These are phyloP conservation scores for Penicillium sp. DNA, from an alignment of 2,329 filamentous ascomycete genomes.

Conservation along the genomic window DNA sequence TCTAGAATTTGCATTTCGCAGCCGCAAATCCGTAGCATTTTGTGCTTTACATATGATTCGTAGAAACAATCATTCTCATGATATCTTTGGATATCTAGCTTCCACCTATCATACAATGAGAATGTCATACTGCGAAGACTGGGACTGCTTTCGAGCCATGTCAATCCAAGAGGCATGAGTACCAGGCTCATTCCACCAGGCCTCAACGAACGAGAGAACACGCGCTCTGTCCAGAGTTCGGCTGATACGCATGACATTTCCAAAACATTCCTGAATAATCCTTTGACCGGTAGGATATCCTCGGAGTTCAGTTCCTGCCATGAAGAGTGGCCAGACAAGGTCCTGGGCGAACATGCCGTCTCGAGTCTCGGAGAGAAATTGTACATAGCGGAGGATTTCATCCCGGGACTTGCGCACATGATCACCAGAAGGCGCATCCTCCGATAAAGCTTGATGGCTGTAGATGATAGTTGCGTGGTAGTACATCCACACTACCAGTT, in stretches of 20 bases:
- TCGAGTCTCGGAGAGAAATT: constrained; percentile 8
- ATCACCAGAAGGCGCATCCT: not conserved
- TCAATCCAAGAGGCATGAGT: constrained; percentile 14
- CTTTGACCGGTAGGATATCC: constrained; percentile 1
- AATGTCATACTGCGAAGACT: constrained; percentile 4
- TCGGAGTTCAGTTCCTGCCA: constrained; percentile 25
- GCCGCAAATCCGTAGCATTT: too few species aligned
- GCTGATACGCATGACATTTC: constrained; percentile 12
- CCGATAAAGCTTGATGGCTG: constrained; percentile 16
- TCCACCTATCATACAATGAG: constrained; percentile 9
- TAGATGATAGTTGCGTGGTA: constrained; percentile 22
- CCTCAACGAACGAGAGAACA: constrained; percentile 8
- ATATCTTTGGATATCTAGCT: too few species aligned
- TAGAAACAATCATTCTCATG: too few species aligned
- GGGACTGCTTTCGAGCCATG: constrained; percentile 9
- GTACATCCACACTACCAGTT: constrained; percentile 17
- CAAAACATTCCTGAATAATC: constrained; percentile 1
- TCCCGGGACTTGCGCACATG: constrained; percentile 3
- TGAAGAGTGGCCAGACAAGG: constrained; percentile 30
- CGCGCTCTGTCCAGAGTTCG: constrained; percentile 9
- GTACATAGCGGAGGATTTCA: constrained; percentile 11
- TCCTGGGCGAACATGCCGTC: constrained; percentile 22
- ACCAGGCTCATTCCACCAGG: constrained; percentile 2
- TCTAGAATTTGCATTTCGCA: too few species aligned
- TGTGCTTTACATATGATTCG: too few species aligned